Evolutionary conservation across 257 asterid species (phyloP), one percentile per base, ranked within the genome.

Genomic region (Solanum medicagineum): DNA sequence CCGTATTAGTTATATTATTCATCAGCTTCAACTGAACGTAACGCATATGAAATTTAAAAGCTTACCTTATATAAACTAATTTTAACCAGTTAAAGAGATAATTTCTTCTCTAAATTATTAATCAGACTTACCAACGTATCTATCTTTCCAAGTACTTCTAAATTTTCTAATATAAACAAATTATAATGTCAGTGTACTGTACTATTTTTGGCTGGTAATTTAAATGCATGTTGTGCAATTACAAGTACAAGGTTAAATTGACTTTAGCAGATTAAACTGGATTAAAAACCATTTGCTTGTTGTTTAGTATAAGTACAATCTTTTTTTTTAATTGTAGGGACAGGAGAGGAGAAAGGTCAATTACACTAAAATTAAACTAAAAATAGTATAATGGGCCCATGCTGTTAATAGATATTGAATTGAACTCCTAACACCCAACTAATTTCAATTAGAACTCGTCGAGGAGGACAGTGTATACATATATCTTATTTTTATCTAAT

Each of bases 331-430:
- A 32, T 22, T 16, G 7, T 59, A 81, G 70, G 56, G 73, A 59
- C 75, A 13, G 5, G 22, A 74, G 59, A 47, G 2, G 13, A 24
- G 45, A 26, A 77, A 53, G 83, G 63, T 77, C 83, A 77, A 51
- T 14, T 49, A 22, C n/a, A 59, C 20, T 59, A 42, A 59, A 40
- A 60, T 19, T 60, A n/a, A 57, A 60, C 59, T 60, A 60, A 26
- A 74, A 87, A 53, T 62, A 42, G 85, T 24, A 53, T 69, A n/a
- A 7, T 81, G 86, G 87, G 73, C 84, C 83, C 86, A 65, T 56
- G 22, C 22, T 59, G 57, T 45, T 60, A 82, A 60, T 62, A 60
- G 60, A 20, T 42, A 82, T 81, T 81, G 56, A 82, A 83, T 74
- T 62, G 57, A 85, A 74, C 62, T 83, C 42, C 73, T 62, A 81